These are phyloP conservation scores for Magnusiomyces tetraspermus DNA, from an alignment of 1,139 yeast species.

Conservation along the genomic window DNA sequence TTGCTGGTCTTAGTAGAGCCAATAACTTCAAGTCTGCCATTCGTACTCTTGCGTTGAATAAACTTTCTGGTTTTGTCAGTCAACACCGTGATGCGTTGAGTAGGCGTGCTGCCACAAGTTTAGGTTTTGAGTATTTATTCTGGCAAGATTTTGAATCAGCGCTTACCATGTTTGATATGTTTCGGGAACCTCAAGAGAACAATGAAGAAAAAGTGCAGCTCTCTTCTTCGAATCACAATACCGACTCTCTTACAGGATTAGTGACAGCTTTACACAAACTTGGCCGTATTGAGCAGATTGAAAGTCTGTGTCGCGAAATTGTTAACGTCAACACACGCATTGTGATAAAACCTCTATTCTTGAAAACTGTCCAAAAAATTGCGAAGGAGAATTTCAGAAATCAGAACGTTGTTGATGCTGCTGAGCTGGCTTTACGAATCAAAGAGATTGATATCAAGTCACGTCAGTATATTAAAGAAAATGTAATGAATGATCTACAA, in stretches of 20 bases:
- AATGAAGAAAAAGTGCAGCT: too few species aligned
- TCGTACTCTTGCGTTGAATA: slow-evolving; percentile 4
- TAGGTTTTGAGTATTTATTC: slow-evolving; percentile 11
- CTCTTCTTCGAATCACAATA: neutral
- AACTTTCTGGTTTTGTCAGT: slow-evolving; percentile 8
- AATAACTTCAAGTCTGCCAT: neutral
- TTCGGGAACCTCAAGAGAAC: neutral
- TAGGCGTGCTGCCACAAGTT: slow-evolving; percentile 5
- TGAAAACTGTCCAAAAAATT: neutral
- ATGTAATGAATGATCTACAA: neutral
- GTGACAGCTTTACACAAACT: neutral
- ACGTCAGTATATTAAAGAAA: neutral
- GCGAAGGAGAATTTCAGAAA: neutral
- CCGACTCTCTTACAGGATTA: neutral
- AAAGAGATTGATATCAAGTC: neutral
- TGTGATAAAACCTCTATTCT: neutral
- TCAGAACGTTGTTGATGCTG: neutral
- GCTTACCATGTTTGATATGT: slow-evolving; percentile 7
- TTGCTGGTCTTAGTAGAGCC: slow-evolving; percentile 4
- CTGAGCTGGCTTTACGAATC: neutral
- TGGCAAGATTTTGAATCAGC: slow-evolving; percentile 11
- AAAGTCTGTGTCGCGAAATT: neutral
- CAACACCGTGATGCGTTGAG: slow-evolving; percentile 5
- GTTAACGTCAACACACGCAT: neutral
- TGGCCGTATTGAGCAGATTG: neutral